phyloP scores from a whole-genome alignment of 2,329 filamentous ascomycete species.

The Phyllachora maydis region DNA sequence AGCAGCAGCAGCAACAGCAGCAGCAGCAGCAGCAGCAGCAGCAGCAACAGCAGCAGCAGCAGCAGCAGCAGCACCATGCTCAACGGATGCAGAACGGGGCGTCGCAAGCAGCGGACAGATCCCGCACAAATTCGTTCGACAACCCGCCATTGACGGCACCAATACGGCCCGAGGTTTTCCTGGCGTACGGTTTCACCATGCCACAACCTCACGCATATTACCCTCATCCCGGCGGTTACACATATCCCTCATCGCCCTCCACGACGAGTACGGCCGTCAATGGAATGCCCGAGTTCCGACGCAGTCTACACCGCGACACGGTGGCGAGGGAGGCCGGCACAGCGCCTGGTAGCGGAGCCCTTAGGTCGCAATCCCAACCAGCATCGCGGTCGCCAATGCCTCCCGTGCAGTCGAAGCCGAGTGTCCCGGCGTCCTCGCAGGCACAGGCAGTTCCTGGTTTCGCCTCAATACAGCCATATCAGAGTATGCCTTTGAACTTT shows the following conservation, averaged over 20 bases:
- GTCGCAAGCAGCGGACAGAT: slow-evolving; percentile 21
- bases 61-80: slow-evolving; percentile 20
- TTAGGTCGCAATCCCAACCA: slow-evolving; percentile 47
- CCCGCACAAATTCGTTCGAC: slow-evolving; percentile 42
- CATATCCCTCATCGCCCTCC: slow-evolving; percentile 35
- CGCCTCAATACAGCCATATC: too few relatives aligned
- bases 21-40: slow-evolving; percentile 22
- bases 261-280: slow-evolving; percentile 12
- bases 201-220: slow-evolving; percentile 21
- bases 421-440: slow-evolving; percentile 10
- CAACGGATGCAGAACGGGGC: slow-evolving; percentile 19
- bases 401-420: slow-evolving; percentile 11
- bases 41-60: slow-evolving; percentile 20
- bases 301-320: slow-evolving; percentile 32
- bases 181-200: slow-evolving; percentile 23
- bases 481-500: too few relatives aligned
- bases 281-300: slow-evolving; percentile 28
- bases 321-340: slow-evolving; percentile 24
- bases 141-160: slow-evolving; percentile 38
- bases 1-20: slow-evolving; percentile 23
- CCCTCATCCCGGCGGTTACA: slow-evolving; percentile 24
- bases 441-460: too few relatives aligned
- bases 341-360: slow-evolving; percentile 27
- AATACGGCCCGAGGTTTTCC: slow-evolving; percentile 28
- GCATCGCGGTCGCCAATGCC: slow-evolving; percentile 23